Evolutionary conservation across 495 filamentous ascomycete species (phyloP).

Genomic region (Xylona heveae): DNA sequence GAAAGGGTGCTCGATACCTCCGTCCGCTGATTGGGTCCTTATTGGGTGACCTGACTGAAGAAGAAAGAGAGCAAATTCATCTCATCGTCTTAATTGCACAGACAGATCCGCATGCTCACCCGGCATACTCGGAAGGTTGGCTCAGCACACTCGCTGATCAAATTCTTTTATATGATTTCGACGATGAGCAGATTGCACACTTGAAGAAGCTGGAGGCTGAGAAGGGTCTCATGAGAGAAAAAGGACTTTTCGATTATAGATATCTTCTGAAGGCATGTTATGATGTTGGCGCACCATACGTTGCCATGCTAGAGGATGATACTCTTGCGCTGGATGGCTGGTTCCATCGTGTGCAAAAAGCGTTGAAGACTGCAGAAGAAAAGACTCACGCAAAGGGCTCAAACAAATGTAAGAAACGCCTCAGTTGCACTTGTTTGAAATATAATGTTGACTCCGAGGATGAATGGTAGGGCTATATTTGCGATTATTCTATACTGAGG

Average conservation of each 20-base stretch:
- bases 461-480: conserved; percentile 33
- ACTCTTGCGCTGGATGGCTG: conserved; percentile 27
- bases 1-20: conserved; percentile 15
- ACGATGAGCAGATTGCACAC: too few relatives aligned
- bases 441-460: too few relatives aligned
- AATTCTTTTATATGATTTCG: conserved; percentile 21
- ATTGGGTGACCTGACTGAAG: conserved; percentile 21
- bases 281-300: conserved; percentile 21
- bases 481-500: conserved; percentile 35
- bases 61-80: conserved; percentile 23
- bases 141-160: conserved; percentile 22
- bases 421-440: too few relatives aligned
- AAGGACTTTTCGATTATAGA: conserved; percentile 27
- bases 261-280: conserved; percentile 25
- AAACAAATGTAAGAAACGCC: too few relatives aligned
- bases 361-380: conserved; percentile 16
- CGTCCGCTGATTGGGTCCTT: conserved; percentile 27
- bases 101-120: conserved; percentile 22
- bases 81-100: conserved; percentile 33
- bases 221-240: conserved; percentile 17
- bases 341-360: conserved; percentile 28
- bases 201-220: too few relatives aligned
- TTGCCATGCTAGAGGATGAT: conserved; percentile 34
- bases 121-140: conserved; percentile 26
- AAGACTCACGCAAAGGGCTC: too few relatives aligned